A percentile compares a stretch with the other conserved stretches of the same genome.
phyloP scores from a whole-genome alignment of 371 early-diverging fungal species.

The Mortierella sp. region DNA sequence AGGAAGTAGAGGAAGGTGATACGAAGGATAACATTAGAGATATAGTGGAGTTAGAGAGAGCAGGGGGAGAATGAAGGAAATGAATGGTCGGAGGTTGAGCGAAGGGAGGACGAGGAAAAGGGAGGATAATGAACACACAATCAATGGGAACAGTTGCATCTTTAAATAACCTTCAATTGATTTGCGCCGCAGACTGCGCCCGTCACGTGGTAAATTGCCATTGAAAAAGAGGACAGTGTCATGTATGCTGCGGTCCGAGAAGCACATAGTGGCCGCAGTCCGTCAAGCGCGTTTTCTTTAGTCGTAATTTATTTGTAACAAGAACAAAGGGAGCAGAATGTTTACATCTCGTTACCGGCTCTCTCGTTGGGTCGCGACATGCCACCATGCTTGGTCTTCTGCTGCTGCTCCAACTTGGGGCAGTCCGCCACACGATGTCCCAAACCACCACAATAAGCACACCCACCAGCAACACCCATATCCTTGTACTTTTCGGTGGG shows the following conservation, averaged over 20 bases:
- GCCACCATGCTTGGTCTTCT: constrained; percentile 51
- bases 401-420: constrained; percentile 81
- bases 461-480: constrained; percentile 71
- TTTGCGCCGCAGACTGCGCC: too few species aligned
- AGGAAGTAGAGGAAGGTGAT: too few species aligned
- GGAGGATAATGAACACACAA: background rate
- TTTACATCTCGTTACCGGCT: constrained; percentile 57
- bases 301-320: background rate
- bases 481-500: constrained; percentile 85
- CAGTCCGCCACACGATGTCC: constrained; percentile 96
- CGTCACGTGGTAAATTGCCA: too few species aligned
- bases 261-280: background rate
- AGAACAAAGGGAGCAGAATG: too few species aligned
- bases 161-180: too few species aligned
- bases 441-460: constrained; percentile 95
- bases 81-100: background rate
- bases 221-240: too few species aligned
- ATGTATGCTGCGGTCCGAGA: too few species aligned
- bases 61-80: too few species aligned
- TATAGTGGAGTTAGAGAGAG: too few species aligned
- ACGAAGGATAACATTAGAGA: too few species aligned
- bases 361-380: constrained; percentile 53
- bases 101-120: background rate
- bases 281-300: too few species aligned
- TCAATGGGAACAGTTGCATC: background rate